phyloP scores from a whole-genome alignment of 1,284 basidiomycete species.

The Rugosomyces carneus region DNA sequence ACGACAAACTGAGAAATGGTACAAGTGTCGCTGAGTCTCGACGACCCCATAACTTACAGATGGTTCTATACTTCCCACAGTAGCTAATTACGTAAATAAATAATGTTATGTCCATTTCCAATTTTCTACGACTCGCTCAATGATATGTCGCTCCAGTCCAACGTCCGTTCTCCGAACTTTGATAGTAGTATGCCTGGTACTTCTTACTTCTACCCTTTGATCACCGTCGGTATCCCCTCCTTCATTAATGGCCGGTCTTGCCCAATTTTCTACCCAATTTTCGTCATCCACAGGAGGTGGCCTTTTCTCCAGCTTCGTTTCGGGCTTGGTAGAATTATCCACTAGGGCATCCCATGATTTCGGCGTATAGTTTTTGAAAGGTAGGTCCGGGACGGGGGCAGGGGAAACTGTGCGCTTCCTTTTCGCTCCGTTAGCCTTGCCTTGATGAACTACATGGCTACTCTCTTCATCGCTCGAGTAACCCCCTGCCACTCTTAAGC shows the following conservation, averaged over 20 bases:
- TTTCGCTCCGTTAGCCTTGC: slow-evolving; percentile 35
- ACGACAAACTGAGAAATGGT: too few relatives aligned
- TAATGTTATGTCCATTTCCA: slow-evolving; percentile 48
- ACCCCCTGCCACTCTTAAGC: slow-evolving; percentile 61
- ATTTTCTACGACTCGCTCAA: slow-evolving; percentile 60
- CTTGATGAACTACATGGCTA: slow-evolving; percentile 23
- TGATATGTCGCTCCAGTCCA: slow-evolving; percentile 61
- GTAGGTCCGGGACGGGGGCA: slow-evolving; percentile 22
- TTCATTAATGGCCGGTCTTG: slow-evolving; percentile 11
- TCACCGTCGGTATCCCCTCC: slow-evolving; percentile 24
- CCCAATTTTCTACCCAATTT: slow-evolving; percentile 19
- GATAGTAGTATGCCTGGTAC: slow-evolving; percentile 44
- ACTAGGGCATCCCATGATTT: slow-evolving; percentile 53
- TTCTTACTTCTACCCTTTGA: slow-evolving; percentile 39
- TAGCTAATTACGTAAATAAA: neutral
- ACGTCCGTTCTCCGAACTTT: slow-evolving; percentile 52
- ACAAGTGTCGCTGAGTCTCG: neutral
- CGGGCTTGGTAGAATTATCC: slow-evolving; percentile 37
- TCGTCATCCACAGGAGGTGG: slow-evolving; percentile 27
- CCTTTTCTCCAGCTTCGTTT: slow-evolving; percentile 26
- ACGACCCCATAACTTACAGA: too few relatives aligned
- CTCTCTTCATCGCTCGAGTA: slow-evolving; percentile 67
- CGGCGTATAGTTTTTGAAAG: slow-evolving; percentile 64
- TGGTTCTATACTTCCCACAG: slow-evolving; percentile 20
- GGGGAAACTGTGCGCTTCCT: slow-evolving; percentile 45